Evolutionary conservation across 768 basidiomycete genomes (phyloP).

Genomic region (Basidioascus undulatus): DNA sequence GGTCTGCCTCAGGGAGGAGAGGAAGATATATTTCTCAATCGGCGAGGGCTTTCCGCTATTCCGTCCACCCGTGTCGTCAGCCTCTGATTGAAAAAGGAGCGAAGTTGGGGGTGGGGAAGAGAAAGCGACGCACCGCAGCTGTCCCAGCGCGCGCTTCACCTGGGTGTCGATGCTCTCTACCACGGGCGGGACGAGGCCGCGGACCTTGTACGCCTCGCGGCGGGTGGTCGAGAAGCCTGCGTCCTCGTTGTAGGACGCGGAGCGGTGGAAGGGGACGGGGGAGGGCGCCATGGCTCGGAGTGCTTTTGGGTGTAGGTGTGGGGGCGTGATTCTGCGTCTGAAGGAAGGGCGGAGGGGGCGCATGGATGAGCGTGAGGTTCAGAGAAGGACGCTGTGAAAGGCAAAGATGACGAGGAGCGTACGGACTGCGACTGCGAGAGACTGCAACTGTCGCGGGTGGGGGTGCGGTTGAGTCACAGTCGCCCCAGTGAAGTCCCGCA

Average conservation of each 20-base stretch:
- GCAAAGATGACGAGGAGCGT: no score
- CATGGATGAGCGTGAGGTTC: neutral
- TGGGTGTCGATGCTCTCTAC: neutral
- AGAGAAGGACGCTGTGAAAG: no score
- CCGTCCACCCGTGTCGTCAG: no score
- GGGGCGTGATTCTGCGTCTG: neutral
- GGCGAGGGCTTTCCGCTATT: constrained; percentile 36
- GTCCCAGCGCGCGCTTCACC: neutral
- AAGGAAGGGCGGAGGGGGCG: neutral
- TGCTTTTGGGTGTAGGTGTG: neutral
- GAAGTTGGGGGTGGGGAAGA: neutral
- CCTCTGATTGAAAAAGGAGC: neutral
- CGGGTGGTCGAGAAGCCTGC: neutral
- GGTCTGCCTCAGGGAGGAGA: constrained; percentile 45
- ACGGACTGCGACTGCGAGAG: no score
- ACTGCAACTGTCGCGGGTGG: no score
- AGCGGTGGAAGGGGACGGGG: no score
- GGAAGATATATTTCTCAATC: constrained; percentile 69
- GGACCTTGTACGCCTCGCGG: neutral
- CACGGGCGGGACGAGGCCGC: neutral
- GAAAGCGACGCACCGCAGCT: neutral
- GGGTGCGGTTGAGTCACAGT: no score
- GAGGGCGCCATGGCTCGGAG: neutral
- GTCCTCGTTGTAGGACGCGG: no score
- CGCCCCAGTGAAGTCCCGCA: no score